These are phyloP conservation scores for Botrytis porri DNA, from an alignment of 2,329 filamentous ascomycete genomes.

Conservation along the genomic window DNA sequence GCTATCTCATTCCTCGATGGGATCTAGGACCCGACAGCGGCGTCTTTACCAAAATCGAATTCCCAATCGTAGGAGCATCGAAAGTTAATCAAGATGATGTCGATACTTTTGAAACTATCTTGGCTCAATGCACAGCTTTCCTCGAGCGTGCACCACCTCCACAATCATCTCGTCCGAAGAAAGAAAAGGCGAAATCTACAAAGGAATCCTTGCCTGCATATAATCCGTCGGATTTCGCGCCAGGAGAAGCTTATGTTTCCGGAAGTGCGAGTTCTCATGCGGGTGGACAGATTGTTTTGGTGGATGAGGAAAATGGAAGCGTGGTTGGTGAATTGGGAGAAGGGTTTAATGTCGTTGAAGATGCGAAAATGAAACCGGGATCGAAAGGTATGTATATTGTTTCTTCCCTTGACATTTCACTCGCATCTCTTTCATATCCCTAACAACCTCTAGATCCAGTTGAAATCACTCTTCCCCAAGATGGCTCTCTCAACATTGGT, in stretches of 20 bases:
- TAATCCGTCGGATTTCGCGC: conserved; percentile 76
- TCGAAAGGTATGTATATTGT: conserved; percentile 69
- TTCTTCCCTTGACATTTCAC: neutral
- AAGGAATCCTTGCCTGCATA: conserved; percentile 53
- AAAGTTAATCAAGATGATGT: conserved; percentile 82
- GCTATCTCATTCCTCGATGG: conserved; percentile 94
- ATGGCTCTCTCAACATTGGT: conserved; percentile 63
- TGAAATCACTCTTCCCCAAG: conserved; percentile 69
- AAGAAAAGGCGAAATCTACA: conserved; percentile 35
- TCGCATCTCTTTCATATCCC: conserved; percentile 17
- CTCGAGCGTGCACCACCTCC: conserved; percentile 73
- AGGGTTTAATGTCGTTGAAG: conserved; percentile 76
- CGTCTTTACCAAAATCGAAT: conserved; percentile 90
- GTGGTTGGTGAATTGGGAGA: conserved; percentile 89
- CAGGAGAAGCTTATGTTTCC: conserved; percentile 73
- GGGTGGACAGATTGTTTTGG: conserved; percentile 78
- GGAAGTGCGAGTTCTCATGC: conserved; percentile 57
- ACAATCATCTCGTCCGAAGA: conserved; percentile 27
- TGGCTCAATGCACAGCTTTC: conserved; percentile 97
- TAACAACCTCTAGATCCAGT: conserved; percentile 61
- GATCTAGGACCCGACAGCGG: conserved; percentile 84
- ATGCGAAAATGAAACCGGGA: conserved; percentile 72
- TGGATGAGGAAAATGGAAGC: conserved; percentile 95
- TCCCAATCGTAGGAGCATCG: conserved; percentile 70
- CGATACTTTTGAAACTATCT: conserved; percentile 94